Evolutionary conservation across 1,284 basidiomycete genomes (phyloP), one percentile per base, ranked within the genome.

Genomic region (Leccinum subrobustum): DNA sequence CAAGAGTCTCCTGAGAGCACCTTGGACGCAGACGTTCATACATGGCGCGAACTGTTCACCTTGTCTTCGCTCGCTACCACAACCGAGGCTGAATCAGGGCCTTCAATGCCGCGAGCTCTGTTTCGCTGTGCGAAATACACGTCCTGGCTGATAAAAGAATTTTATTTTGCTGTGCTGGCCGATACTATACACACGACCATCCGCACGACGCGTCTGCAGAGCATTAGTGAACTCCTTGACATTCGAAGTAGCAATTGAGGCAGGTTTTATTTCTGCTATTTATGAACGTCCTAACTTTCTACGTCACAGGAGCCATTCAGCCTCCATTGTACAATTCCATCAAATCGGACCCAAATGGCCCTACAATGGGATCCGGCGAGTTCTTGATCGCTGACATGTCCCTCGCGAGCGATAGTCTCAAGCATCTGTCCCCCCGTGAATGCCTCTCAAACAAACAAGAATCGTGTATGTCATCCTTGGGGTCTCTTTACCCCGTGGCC

Each of bases 261-360:
- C 57, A 67, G 59, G 69, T 63, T 68, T 73, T 70, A 71, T 71
- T 73, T 73, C 33, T 71, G 63, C 53, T 64, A 63, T 64, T 68
- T 68, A 68, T 72, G 66, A 67, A 3, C 53, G 8, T 64, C 60
- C 66, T 73, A n/a, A 69, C 52, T 57, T 50, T 71, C 73, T 71
- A 71, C 70, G 70, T 71, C 70, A 68, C 50, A 25, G 20, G 52
- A 71, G 70, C 37, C 14, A 53, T 74, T 51, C 71, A 60, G 33
- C 70, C 73, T 71, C 70, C 70, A 74, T 74, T 71, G 69, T 74
- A 70, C 55, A 64, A 71, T 64, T 68, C 69, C 68, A 70, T 61
- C 53, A 73, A 54, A 71, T 60, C 69, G 58, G 70, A 71, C 62
- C 27, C 59, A 68, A 67, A 63, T 66, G 60, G 62, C 63, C 65